phyloP scores from a whole-genome alignment of 2,329 filamentous ascomycete genomes.

The Claviceps citrina region DNA sequence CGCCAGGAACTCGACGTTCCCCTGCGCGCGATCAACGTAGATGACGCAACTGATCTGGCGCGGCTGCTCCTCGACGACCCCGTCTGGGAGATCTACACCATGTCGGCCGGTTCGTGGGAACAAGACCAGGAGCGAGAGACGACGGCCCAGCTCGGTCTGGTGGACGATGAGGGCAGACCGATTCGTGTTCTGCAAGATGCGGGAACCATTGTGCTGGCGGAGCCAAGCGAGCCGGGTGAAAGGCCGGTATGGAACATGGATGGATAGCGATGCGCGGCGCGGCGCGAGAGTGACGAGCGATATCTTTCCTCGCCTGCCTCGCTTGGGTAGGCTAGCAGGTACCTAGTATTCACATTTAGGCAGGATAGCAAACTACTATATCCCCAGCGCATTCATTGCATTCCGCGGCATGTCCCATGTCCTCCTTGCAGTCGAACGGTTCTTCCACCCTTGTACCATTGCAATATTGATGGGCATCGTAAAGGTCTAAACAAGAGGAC shows the following conservation, averaged over 20 bases:
- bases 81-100: constrained; percentile 19
- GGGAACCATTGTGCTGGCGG: background rate
- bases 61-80: constrained; percentile 29
- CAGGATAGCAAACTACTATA: too few species aligned
- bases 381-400: too few species aligned
- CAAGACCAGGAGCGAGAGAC: background rate
- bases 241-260: constrained; percentile 1
- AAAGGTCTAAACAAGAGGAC: too few species aligned
- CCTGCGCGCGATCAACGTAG: constrained; percentile 20
- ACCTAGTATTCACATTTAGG: too few species aligned
- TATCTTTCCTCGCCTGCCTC: too few species aligned
- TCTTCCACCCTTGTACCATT: too few species aligned
- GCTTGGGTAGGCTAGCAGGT: too few species aligned
- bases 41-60: constrained; percentile 21
- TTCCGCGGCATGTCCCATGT: too few species aligned
- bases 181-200: background rate
- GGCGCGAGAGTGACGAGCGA: too few species aligned
- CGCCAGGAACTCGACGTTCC: constrained; percentile 12
- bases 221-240: constrained; percentile 3
- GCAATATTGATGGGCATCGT: too few species aligned
- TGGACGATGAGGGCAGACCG: constrained; percentile 6
- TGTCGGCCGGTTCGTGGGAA: background rate
- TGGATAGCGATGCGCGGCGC: background rate
- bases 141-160: constrained; percentile 3
- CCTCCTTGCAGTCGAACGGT: too few species aligned